Evolutionary conservation across 129 eudicot species (phyloP), one percentile per base, ranked within the genome.

Genomic region (Arctium lappa): DNA sequence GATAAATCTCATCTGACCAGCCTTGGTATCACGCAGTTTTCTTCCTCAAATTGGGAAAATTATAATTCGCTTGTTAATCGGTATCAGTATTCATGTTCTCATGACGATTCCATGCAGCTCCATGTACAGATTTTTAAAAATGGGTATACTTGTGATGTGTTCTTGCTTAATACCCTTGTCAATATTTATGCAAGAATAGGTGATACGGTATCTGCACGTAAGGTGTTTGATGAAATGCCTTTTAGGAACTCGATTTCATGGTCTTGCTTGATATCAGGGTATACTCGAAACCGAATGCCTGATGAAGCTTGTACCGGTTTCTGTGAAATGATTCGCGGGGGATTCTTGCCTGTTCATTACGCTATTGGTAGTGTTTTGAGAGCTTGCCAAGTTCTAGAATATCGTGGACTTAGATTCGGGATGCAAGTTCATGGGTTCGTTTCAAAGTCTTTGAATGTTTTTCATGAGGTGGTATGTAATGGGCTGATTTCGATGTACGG

Each of bases 201-300:
- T 66, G 89, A 93, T 79, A 50, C 90, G 90, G 86, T 15, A 6
- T 87, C 84, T 78, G 99, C 99, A 37, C 86, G 74, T 13, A 27
- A 83, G 2, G 81, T 91, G 97, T 93, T 95, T 13, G 97, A 91
- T 46, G 92, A 90, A 95, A 95, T 95, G 97, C 87, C 94, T 71
- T 74, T 75, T 0, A 87, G 91, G 82, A 95, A 95, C 81, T 73
- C 84, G 27, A 92, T 95, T 74, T 75, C 97, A 9, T 95, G 99
- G 99, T 88, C 97, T 60, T 93, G 97, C 78, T 82, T 95, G 92
- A 87, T 95, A 76, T 89, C 97, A 10, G 99, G 99, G 81, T 95
- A 86, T 80, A 82, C 88, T 4, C 90, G 87, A 76, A 91, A 90
- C 79, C 88, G 78, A 0, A 81, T 91, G 89, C 79, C 85, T 33